Percentiles rank a stretch among this genome's conserved stretches.
These are phyloP conservation scores for Mortierella sp. DNA, from an alignment of 371 early-diverging fungal species.

Conservation along the genomic window DNA sequence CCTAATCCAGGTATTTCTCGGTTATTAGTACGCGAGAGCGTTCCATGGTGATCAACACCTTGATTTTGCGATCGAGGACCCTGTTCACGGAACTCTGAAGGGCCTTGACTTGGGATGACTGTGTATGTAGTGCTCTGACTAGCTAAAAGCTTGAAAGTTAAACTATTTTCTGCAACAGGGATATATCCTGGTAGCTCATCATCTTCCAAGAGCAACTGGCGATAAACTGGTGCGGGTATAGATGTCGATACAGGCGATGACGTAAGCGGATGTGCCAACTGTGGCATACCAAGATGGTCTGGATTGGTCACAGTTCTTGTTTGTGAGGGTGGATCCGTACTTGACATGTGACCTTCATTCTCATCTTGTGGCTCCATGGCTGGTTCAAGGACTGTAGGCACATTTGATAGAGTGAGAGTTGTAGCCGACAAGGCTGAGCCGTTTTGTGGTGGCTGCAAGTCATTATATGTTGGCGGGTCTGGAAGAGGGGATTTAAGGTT, in stretches of 20 bases:
- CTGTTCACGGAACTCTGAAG: conserved; percentile 19
- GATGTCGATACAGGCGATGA: background rate
- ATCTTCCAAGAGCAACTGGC: conserved; percentile 28
- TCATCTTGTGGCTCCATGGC: background rate
- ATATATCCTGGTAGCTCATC: conserved; percentile 40
- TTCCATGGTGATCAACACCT: background rate
- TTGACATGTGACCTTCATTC: background rate
- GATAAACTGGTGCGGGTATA: background rate
- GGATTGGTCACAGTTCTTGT: background rate
- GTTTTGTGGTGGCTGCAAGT: background rate
- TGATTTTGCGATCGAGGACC: background rate
- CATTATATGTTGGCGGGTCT: background rate
- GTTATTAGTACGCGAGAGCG: background rate
- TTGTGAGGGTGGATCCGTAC: background rate
- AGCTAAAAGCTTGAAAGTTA: conserved; percentile 27
- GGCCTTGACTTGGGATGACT: conserved; percentile 33
- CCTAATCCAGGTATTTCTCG: background rate
- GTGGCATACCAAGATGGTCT: background rate
- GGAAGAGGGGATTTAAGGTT: background rate
- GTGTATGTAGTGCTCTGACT: conserved; percentile 37
- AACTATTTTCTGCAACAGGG: conserved; percentile 5
- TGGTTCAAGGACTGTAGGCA: background rate
- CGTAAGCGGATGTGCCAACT: background rate
- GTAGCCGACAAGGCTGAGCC: background rate
- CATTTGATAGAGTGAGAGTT: background rate